Evolutionary conservation across 177 flowering plant species (phyloP).

Genomic region (Tripterygium wilfordii): DNA sequence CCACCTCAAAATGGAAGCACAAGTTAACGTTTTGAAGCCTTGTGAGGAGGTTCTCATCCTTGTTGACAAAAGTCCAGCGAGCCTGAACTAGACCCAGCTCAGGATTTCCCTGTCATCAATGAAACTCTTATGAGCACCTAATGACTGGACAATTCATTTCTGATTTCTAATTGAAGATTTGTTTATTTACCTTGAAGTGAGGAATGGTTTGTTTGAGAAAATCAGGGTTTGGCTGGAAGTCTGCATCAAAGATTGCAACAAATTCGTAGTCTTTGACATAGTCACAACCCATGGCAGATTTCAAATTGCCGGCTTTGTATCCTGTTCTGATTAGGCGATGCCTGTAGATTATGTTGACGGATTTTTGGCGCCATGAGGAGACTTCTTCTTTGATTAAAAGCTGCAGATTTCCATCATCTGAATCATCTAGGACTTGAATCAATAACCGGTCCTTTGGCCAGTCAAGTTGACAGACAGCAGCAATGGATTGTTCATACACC

Average conservation of each 20-base stretch:
- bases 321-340: conserved; percentile 68
- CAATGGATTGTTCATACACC: conserved; percentile 79
- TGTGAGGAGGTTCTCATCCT: no score
- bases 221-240: conserved; percentile 74
- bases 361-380: conserved; percentile 56
- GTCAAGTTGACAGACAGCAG: conserved; percentile 67
- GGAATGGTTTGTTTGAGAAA: conserved; percentile 67
- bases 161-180: no score
- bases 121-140: no score
- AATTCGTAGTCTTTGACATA: conserved; percentile 72
- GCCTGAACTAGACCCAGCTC: conserved; percentile 77
- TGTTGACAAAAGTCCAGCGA: conserved; percentile 80
- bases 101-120: conserved; percentile 45
- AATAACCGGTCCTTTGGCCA: conserved; percentile 75
- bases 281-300: conserved; percentile 74
- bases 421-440: conserved; percentile 81
- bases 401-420: conserved; percentile 52
- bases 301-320: conserved; percentile 84
- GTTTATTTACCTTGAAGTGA: conserved; percentile 87
- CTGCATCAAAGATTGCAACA: conserved; percentile 79
- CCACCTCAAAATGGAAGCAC: conserved; percentile 88
- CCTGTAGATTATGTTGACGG: conserved; percentile 68
- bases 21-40: conserved; percentile 76
- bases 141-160: no score
- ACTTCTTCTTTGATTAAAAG: conserved; percentile 58